These are phyloP conservation scores for Leishmania guyanensis DNA, from an alignment of 208 protist species.

Conservation along the genomic window DNA sequence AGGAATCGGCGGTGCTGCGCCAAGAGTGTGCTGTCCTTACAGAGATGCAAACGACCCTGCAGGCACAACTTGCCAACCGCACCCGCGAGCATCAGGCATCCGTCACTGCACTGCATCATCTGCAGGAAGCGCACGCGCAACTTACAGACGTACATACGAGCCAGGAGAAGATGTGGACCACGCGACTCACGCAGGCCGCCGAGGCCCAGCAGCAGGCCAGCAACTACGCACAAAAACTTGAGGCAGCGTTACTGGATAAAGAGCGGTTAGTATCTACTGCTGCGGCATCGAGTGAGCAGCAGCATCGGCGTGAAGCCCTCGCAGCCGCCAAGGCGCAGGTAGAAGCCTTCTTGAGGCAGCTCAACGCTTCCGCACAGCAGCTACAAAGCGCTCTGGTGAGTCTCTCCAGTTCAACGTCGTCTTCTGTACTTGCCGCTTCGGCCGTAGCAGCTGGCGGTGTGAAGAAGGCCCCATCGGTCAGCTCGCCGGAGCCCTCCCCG, in stretches of 20 bases:
- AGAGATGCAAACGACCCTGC: neutral
- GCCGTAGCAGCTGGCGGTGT: no score
- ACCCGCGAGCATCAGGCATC: slow-evolving; percentile 3
- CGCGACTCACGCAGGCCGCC: slow-evolving; percentile 20
- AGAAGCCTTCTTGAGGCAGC: slow-evolving; percentile 12
- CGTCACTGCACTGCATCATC: neutral
- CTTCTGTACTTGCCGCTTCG: neutral
- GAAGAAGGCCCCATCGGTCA: neutral
- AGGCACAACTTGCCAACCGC: slow-evolving; percentile 1
- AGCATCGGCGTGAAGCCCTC: slow-evolving; percentile 3
- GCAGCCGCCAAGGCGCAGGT: slow-evolving; percentile 13
- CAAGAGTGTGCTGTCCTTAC: slow-evolving; percentile 20
- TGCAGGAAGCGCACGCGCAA: slow-evolving; percentile 5
- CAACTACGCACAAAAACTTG: slow-evolving; percentile 5
- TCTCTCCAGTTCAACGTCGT: neutral
- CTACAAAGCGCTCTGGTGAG: slow-evolving; percentile 10
- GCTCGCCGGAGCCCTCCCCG: slow-evolving; percentile 12
- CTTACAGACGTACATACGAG: neutral
- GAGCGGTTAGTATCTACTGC: neutral
- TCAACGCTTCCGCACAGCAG: slow-evolving; percentile 8
- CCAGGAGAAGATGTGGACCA: slow-evolving; percentile 11
- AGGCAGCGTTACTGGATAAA: slow-evolving; percentile 25
- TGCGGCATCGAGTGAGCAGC: neutral
- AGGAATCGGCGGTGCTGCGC: slow-evolving; percentile 12
- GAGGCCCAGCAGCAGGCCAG: slow-evolving; percentile 27